Conservation (phyloP, 2,329 filamentous ascomycete genomes). For the Scolecobasidium constrictum region DNA sequence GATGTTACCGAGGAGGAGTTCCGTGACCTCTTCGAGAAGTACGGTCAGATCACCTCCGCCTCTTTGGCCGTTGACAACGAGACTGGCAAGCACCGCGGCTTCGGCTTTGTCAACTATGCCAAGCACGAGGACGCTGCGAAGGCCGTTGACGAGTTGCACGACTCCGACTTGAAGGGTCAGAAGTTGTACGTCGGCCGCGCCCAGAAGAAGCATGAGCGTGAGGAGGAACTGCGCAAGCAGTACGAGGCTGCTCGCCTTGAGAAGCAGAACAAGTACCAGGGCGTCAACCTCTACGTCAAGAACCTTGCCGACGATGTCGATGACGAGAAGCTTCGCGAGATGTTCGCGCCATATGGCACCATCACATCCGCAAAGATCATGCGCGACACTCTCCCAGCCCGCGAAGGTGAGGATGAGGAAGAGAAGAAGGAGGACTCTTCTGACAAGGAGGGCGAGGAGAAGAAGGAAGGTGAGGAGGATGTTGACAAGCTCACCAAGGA, state of each 20-base stretch:
- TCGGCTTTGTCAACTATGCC: constrained; percentile 93
- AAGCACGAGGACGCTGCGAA: constrained; percentile 77
- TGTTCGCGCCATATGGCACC: constrained; percentile 83
- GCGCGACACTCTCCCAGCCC: constrained; percentile 60
- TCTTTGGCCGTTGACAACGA: constrained; percentile 83
- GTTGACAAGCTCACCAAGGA: constrained; percentile 30
- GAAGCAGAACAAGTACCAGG: constrained; percentile 99
- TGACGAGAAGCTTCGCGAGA: constrained; percentile 90
- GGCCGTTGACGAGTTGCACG: constrained; percentile 87
- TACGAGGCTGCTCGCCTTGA: constrained; percentile 96
- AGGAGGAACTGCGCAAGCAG: constrained; percentile 97
- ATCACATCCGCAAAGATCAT: constrained; percentile 99
- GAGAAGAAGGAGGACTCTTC: constrained; percentile 35
- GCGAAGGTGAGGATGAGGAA: constrained; percentile 35
- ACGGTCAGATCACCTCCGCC: constrained; percentile 88
- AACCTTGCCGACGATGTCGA: constrained; percentile 95
- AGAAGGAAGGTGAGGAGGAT: constrained; percentile 49
- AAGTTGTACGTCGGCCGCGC: constrained; percentile 96
- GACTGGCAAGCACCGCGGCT: constrained; percentile 81
- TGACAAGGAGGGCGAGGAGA: constrained; percentile 38
- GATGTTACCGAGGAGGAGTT: constrained; percentile 91
- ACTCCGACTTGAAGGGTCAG: constrained; percentile 84
- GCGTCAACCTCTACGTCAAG: constrained; percentile 99
- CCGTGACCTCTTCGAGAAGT: constrained; percentile 83
- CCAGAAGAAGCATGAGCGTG: constrained; percentile 99